These are phyloP conservation scores for Lepidium sativum DNA, from an alignment of 345 rosid genomes.

Conservation along the genomic window DNA sequence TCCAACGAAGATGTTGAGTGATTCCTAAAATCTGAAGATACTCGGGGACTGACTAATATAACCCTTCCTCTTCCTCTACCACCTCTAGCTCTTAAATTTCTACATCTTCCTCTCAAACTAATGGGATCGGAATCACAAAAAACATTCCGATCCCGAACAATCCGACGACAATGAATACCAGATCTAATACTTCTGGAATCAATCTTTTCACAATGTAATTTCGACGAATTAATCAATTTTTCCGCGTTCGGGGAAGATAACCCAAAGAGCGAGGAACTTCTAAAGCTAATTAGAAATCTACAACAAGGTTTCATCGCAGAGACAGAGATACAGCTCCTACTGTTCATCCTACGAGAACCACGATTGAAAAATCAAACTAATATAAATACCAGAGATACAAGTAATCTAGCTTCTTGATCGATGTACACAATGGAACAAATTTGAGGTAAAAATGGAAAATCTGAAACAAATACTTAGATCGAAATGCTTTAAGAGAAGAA, in stretches of 20 bases:
- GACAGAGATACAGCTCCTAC: constrained; percentile 48
- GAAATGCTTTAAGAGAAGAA: neutral
- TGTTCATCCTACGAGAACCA: constrained; percentile 28
- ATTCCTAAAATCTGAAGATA: constrained; percentile 64
- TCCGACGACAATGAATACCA: constrained; percentile 13
- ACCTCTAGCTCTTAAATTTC: constrained; percentile 22
- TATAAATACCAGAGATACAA: neutral
- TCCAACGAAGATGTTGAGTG: constrained; percentile 58
- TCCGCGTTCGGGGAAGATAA: constrained; percentile 28
- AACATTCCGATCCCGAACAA: constrained; percentile 37
- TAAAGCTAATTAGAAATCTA: constrained; percentile 50
- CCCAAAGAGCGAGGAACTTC: constrained; percentile 50
- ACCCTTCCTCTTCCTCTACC: constrained; percentile 40
- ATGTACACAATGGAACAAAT: neutral
- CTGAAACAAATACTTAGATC: neutral
- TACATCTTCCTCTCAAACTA: constrained; percentile 27
- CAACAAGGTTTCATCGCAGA: constrained; percentile 75
- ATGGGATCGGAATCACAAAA: constrained; percentile 51
- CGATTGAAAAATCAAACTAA: neutral
- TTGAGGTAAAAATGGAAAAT: neutral
- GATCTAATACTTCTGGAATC: constrained; percentile 27
- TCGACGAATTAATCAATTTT: constrained; percentile 48
- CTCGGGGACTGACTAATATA: constrained; percentile 64
- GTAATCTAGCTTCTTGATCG: neutral
- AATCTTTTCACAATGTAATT: constrained; percentile 31